phyloP scores from a whole-genome alignment of 805 yeast genomes.

The Schizosaccharomyces octosporus region DNA sequence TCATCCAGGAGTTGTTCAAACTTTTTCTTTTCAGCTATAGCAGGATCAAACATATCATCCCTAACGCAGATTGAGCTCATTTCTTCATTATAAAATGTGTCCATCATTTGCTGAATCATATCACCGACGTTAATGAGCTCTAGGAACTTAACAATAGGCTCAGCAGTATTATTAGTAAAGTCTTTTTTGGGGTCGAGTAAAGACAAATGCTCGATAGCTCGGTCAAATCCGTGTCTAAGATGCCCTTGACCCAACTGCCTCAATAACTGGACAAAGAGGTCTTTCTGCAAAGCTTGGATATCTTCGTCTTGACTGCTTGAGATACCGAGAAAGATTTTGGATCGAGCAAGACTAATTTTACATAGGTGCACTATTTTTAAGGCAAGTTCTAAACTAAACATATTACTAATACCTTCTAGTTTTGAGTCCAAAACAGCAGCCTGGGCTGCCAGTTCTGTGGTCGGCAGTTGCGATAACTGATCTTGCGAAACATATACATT shows the following conservation, averaged over 20 bases:
- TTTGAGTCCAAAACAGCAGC: constrained; percentile 53
- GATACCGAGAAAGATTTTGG: constrained; percentile 21
- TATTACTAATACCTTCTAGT: constrained; percentile 47
- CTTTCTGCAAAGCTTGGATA: constrained; percentile 26
- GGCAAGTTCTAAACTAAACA: constrained; percentile 61
- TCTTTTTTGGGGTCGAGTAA: constrained; percentile 38
- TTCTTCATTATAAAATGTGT: constrained; percentile 74
- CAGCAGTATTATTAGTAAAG: constrained; percentile 12
- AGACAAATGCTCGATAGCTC: constrained; percentile 45
- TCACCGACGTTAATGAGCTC: constrained; percentile 86
- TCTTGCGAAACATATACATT: background rate
- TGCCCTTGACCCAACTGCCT: constrained; percentile 45
- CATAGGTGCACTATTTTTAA: constrained; percentile 47
- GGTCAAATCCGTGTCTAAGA: constrained; percentile 60
- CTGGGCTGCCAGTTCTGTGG: constrained; percentile 54
- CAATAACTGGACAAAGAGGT: constrained; percentile 44
- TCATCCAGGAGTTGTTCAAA: constrained; percentile 66
- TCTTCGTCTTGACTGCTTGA: constrained; percentile 14
- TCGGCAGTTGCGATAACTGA: constrained; percentile 10
- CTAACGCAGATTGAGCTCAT: constrained; percentile 38
- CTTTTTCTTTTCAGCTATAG: constrained; percentile 54
- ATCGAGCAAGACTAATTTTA: constrained; percentile 33
- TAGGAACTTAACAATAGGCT: constrained; percentile 65
- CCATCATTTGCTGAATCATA: constrained; percentile 72
- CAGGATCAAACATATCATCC: constrained; percentile 55